Percentiles rank a stretch among this genome's conserved stretches.
These are phyloP conservation scores for Hortaea werneckii DNA, from an alignment of 2,329 filamentous ascomycete species.

Conservation along the genomic window DNA sequence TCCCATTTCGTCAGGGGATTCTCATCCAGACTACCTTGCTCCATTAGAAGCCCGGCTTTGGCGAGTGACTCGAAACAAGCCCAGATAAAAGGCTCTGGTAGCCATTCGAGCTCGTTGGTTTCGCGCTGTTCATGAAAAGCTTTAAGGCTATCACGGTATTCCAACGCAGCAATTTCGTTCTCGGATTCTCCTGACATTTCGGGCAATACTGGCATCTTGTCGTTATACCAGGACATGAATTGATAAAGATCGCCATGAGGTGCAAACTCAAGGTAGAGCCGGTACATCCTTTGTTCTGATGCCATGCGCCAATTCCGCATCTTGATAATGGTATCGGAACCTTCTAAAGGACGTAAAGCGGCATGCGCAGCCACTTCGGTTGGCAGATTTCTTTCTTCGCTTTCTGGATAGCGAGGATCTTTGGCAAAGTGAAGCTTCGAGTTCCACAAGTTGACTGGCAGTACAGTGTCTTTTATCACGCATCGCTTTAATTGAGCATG, in stretches of 20 bases:
- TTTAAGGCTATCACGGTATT: neutral
- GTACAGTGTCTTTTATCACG: neutral
- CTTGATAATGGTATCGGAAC: neutral
- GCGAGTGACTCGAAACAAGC: neutral
- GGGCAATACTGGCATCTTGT: neutral
- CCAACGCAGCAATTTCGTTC: neutral
- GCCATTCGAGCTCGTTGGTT: neutral
- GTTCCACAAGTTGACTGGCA: too few species aligned
- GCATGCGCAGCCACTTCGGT: neutral
- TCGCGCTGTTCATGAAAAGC: neutral
- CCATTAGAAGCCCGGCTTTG: neutral
- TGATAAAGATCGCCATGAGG: neutral
- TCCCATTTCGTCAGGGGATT: neutral
- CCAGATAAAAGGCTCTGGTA: constrained; percentile 1
- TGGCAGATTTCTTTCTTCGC: neutral
- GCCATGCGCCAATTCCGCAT: neutral
- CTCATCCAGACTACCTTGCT: neutral
- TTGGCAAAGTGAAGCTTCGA: neutral
- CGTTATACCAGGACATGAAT: neutral
- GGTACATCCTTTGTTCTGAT: neutral
- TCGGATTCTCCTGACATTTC: neutral
- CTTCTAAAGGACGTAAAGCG: neutral
- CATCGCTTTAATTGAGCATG: too few species aligned
- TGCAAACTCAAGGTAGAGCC: constrained; percentile 1
- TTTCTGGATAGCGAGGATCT: neutral